Percentiles rank a stretch among this genome's conserved stretches.
Evolutionary conservation across 1,284 basidiomycete species (phyloP).

Genomic region (Laetiporus sulphureus): DNA sequence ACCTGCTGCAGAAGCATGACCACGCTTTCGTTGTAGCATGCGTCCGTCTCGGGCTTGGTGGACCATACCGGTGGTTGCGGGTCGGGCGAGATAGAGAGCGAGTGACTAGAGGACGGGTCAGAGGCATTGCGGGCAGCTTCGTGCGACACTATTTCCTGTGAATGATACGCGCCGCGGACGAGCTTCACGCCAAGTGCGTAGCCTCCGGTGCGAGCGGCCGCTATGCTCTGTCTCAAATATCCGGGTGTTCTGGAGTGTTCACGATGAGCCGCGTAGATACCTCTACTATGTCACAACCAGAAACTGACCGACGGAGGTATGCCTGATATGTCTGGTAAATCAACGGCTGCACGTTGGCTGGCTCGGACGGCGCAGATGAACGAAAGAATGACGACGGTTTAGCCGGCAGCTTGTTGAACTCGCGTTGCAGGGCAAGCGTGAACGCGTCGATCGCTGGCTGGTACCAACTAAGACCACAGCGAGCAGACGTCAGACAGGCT

Average conservation of each 20-base stretch:
- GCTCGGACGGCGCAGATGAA: neutral
- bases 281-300: neutral
- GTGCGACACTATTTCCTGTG: constrained; percentile 64
- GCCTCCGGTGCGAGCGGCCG: constrained; percentile 60
- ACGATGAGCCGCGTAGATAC: constrained; percentile 5
- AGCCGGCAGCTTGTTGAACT: constrained; percentile 67
- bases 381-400: constrained; percentile 12
- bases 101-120: constrained; percentile 22
- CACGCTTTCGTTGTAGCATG: constrained; percentile 70
- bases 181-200: constrained; percentile 92
- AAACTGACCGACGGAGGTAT: constrained; percentile 65
- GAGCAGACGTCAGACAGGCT: neutral
- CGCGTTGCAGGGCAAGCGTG: constrained; percentile 65
- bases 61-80: constrained; percentile 60
- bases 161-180: constrained; percentile 91
- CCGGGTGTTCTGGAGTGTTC: constrained; percentile 46
- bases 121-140: constrained; percentile 18
- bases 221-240: constrained; percentile 61
- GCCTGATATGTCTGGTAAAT: constrained; percentile 83
- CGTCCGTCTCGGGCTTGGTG: constrained; percentile 73
- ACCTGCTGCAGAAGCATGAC: constrained; percentile 57
- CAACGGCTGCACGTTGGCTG: constrained; percentile 45
- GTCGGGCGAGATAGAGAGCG: constrained; percentile 48
- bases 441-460: constrained; percentile 80
- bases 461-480: neutral